Base-by-base conservation (phyloP, 352 stramenopile genomes). In the Phytophthora fragariaefolia region DNA sequence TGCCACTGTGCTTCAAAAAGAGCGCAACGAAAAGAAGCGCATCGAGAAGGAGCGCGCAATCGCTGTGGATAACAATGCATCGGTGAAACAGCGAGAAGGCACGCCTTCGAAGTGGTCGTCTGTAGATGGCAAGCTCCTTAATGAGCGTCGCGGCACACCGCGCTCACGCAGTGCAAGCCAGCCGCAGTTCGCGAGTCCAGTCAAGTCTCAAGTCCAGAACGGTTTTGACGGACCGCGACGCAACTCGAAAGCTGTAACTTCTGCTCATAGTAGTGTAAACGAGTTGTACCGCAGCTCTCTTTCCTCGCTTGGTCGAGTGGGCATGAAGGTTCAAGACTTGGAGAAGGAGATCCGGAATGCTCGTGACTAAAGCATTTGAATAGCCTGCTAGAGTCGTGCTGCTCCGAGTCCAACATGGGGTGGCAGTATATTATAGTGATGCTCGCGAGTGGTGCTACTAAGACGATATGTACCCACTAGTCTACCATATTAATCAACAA, bases 271-370 rank as follows among this genome's bases (percentile, higher is more conserved):
- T 23, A 66, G 36, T 30, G 58, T 73, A n/a, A 81, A 74, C 27
- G 59, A 58, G 2, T 59, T 87, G 27, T 85, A 87, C 28, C 61
- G 55, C 40, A 77, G 67, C 63, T 90, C 85, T 4, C 52, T 93
- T 13, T 74, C 76, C 2, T 87, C 81, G 2, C 69, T 92, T 36
- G 69, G 79, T 15, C 84, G 84, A 13, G 76, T 93, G 30, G 74
- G 81, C 27, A 66, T 85, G 4, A 84, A 92, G 54, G 63, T 93
- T 32, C 82, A 91, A 63, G 77, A 75, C n/a, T 82, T 93, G 45
- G 83, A 91, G 60, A 84, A 77, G 51, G 84, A 89, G 56, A 88
- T 93, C 42, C 66, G 63, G 10, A 75, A 59, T 52, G 48, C 53
- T 22, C 40, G 58, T 15, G 59, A 73, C 27, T 73, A 59, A 54